These are phyloP conservation scores for Aureobasidium leucospermi DNA, from an alignment of 2,329 filamentous ascomycete species.

Conservation along the genomic window DNA sequence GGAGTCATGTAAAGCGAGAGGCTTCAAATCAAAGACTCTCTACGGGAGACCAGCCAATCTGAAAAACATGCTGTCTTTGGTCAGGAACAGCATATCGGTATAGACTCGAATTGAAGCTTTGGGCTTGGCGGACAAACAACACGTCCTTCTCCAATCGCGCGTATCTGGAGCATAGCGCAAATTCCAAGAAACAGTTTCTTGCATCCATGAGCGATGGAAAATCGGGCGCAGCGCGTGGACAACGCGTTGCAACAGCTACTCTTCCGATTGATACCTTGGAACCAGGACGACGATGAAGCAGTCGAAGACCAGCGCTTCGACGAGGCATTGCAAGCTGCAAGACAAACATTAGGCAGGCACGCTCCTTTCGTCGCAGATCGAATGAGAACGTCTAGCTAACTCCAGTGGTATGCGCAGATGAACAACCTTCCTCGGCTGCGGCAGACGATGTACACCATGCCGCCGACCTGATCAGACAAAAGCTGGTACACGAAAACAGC, in stretches of 20 bases:
- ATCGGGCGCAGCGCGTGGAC: constrained; percentile 55
- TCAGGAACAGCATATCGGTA: neutral
- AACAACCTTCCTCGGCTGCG: constrained; percentile 44
- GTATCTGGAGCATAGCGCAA: neutral
- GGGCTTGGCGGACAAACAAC: constrained; percentile 7
- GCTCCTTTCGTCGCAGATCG: constrained; percentile 11
- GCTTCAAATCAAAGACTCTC: neutral
- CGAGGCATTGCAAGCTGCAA: constrained; percentile 47
- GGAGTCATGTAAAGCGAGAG: neutral
- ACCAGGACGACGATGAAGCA: constrained; percentile 55
- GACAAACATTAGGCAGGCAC: constrained; percentile 37
- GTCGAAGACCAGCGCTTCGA: constrained; percentile 62
- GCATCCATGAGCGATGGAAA: constrained; percentile 12
- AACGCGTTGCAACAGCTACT: constrained; percentile 74
- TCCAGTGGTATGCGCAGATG: constrained; percentile 11
- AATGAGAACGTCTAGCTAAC: constrained; percentile 35
- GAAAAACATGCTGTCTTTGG: neutral
- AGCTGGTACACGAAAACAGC: constrained; percentile 69
- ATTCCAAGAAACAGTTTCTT: neutral
- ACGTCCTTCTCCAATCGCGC: neutral
- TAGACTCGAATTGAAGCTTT: neutral
- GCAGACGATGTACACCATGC: constrained; percentile 80
- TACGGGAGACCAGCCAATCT: too few species aligned
- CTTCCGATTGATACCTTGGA: constrained; percentile 60
- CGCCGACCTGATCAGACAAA: constrained; percentile 83